Base-by-base conservation (phyloP, 441 rosid genomes). In the Corymbia citriodora region DNA sequence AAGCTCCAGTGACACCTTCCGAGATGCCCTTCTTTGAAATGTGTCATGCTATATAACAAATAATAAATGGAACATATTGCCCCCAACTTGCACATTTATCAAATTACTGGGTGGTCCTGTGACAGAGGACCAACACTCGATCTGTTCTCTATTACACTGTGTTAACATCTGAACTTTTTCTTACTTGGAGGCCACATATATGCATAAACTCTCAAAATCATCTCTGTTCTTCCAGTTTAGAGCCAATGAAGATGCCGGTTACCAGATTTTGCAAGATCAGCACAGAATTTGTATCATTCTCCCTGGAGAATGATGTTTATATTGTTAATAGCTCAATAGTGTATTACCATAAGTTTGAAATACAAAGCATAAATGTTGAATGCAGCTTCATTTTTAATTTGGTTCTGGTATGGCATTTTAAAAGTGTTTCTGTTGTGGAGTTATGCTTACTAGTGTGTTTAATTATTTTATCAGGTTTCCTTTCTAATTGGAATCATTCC, bases 401-500 rank as follows among this genome's bases (percentile, higher is more conserved):
- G 55, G 18, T 89, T 57, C 11, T 83, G 54, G 55, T 52, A 10
- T 79, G 49, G 27, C 31, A 55, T 72, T 59, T 16, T 19, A 11
- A n/a, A 45, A n/a, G 87, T 25, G 53, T 23, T 27, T 18, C 9
- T 8, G n/a, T 29, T 83, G 45, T n/a, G 55, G 61, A 23, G 89
- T 55, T 89, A 15, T 48, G 79, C 74, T 36, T 21, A 61, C 31
- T 70, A 4, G 82, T 50, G 29, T 40, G 4, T 65, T 72, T 50
- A 55, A 87, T 31, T 90, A 27, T 25, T 25, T 79, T 53, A 92
- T 88, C 93, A 96, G 97, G 95, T 95, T 79, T 95, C 97, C 55
- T 94, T 94, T 91, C 91, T 95, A 88, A 89, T 95, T 1, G 97
- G 97, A 89, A 68, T 94, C 50, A 93, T 96, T 59, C 94, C 97